Evolutionary conservation across 75 land plant species (phyloP), one percentile per base, ranked within the genome.

Genomic region (Cryptomeria japonica): DNA sequence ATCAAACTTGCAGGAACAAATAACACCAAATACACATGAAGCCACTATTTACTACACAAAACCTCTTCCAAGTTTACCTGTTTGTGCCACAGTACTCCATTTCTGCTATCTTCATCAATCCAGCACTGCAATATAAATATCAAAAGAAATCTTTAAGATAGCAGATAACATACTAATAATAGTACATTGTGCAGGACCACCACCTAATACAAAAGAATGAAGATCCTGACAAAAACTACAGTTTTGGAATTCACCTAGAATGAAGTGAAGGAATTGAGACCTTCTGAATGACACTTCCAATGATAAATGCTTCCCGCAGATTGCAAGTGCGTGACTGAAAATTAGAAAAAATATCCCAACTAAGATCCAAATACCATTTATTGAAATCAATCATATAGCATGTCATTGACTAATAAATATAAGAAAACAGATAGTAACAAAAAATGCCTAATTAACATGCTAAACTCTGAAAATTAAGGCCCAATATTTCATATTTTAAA

Each of bases 41-140:
- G 15, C 3, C 84, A 82, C n/a, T 44, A 41, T 82, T 82, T 82
- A 18, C n/a, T 82, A 44, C 46, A 82, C 13, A 82, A 42, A 46
- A 38, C 51, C 32, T 28, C 0, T 44, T 41, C 36, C 31, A 37
- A 34, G 0, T 83, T 37, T 94, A 98, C 99, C 99, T 98, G 83
- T 96, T 98, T 87, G 99, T 98, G 85, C 99, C 99, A 90, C 93
- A 96, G 84, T 97, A 98, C 73, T 96, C 96, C 97, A 97, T 96
- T 90, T 94, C 94, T 41, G 99, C 97, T 31, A 98, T 92, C 90
- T 95, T 98, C 92, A 96, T 77, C 18, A 98, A 88, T 70, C 99
- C 99, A 87, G 89, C 99, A 93, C 99, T 98, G 95, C 68, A 64
- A 44, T 31, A 55, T 36, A 85, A 56, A 36, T 51, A 56, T 84